Evolutionary conservation across 2,329 filamentous ascomycete genomes (phyloP).

Genomic region (Chrysosporium queenslandicum): DNA sequence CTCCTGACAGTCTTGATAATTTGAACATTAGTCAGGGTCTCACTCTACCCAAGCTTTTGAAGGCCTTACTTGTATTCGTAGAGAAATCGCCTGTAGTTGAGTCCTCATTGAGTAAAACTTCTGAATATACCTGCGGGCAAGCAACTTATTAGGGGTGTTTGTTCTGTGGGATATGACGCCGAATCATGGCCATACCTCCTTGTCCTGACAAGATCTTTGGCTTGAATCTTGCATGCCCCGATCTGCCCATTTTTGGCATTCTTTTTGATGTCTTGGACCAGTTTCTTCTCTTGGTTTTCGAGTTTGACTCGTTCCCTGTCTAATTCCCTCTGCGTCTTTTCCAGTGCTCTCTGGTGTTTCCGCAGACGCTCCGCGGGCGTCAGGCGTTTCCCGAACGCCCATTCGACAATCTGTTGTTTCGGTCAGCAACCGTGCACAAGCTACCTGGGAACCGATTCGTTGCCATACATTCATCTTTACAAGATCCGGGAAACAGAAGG

Average conservation of each 20-base stretch:
- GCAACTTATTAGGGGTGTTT: not conserved
- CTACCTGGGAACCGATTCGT: not conserved
- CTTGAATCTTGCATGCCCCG: slow-evolving; percentile 97
- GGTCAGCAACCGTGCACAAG: slow-evolving; percentile 4
- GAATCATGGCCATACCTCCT: slow-evolving; percentile 48
- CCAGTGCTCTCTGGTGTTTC: slow-evolving; percentile 84
- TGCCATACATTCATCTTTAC: slow-evolving; percentile 9
- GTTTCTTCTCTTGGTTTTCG: slow-evolving; percentile 97
- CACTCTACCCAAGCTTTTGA: too few species aligned
- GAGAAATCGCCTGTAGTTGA: slow-evolving; percentile 87
- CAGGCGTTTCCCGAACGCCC: slow-evolving; percentile 98
- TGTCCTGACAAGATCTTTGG: slow-evolving; percentile 90
- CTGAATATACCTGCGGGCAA: slow-evolving; percentile 63
- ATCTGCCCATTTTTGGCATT: slow-evolving; percentile 97
- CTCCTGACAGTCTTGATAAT: slow-evolving; percentile 86
- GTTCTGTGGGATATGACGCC: not conserved
- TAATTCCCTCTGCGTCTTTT: slow-evolving; percentile 93
- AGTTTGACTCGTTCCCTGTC: slow-evolving; percentile 91
- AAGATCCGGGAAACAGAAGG: not conserved
- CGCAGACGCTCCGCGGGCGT: slow-evolving; percentile 63
- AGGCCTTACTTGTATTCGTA: slow-evolving; percentile 71
- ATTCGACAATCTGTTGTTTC: slow-evolving; percentile 71
- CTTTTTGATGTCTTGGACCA: slow-evolving; percentile 93
- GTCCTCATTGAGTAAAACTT: slow-evolving; percentile 99
- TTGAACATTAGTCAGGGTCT: too few species aligned